Conservation (phyloP, 805 yeast genomes). For the Blastobotrys robertii region DNA sequence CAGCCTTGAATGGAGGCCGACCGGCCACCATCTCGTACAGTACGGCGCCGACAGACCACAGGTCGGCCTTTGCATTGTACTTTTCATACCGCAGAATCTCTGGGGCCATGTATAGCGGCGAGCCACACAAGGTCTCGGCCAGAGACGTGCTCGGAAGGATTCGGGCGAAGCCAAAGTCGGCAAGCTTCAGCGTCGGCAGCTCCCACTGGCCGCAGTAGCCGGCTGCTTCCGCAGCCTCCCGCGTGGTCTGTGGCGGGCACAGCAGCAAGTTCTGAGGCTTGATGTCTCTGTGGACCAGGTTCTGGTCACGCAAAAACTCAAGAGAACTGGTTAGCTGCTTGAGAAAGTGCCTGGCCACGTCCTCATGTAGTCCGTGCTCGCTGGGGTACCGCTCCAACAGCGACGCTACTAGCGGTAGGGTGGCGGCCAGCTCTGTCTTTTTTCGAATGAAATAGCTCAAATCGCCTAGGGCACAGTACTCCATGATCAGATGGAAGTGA, state of each 20-base stretch:
- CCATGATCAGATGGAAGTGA: conserved; percentile 88
- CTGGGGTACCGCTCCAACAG: conserved; percentile 77
- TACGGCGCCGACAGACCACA: conserved; percentile 98
- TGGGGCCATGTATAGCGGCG: conserved; percentile 98
- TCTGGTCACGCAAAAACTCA: conserved; percentile 67
- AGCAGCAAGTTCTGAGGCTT: conserved; percentile 83
- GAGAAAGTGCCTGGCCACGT: conserved; percentile 70
- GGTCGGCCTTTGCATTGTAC: conserved; percentile 93
- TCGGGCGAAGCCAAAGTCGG: conserved; percentile 97
- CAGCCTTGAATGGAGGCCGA: conserved; percentile 92
- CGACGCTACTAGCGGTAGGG: conserved; percentile 70
- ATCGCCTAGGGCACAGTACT: conserved; percentile 93
- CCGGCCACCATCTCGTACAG: conserved; percentile 93
- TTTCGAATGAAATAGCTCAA: conserved; percentile 76
- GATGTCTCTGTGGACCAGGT: conserved; percentile 88
- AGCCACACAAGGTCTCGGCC: conserved; percentile 97
- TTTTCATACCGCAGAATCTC: conserved; percentile 90
- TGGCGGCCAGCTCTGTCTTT: conserved; percentile 56
- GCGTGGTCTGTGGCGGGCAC: conserved; percentile 70
- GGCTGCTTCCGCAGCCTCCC: conserved; percentile 43
- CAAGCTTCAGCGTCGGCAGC: conserved; percentile 82
- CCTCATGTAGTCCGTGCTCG: conserved; percentile 74
- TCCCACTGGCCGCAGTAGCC: conserved; percentile 77
- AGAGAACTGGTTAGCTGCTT: conserved; percentile 82
- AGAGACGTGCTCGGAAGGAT: conserved; percentile 85